Conservation (phyloP, 495 filamentous ascomycete species). For the Tuber umbilicatum region DNA sequence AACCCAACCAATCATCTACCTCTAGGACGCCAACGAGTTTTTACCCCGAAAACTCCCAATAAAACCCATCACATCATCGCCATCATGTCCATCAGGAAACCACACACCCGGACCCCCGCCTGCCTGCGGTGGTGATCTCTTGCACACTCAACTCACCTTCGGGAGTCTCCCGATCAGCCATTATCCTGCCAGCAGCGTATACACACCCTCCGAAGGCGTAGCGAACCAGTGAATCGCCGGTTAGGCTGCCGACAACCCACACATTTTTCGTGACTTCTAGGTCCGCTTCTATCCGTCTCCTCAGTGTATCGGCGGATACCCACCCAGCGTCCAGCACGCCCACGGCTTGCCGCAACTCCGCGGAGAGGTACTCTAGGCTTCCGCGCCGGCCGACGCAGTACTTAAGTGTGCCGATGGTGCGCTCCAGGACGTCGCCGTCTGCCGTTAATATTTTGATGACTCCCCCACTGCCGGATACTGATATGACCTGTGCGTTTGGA, state of each 20-base stretch:
- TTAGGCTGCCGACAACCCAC: conserved; percentile 59
- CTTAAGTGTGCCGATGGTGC: conserved; percentile 49
- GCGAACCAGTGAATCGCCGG: conserved; percentile 59
- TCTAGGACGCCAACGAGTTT: neutral
- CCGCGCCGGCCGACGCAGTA: conserved; percentile 60
- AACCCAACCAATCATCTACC: neutral
- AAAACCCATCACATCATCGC: neutral
- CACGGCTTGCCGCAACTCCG: conserved; percentile 50
- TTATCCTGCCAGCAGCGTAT: conserved; percentile 53
- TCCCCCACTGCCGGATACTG: conserved; percentile 41
- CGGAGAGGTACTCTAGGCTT: conserved; percentile 51
- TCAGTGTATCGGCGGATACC: conserved; percentile 54
- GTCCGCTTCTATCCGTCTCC: conserved; percentile 50
- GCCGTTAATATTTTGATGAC: conserved; percentile 48
- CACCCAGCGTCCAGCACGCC: conserved; percentile 43
- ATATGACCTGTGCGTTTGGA: conserved; percentile 54
- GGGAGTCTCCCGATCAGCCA: neutral
- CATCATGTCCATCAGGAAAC: neutral
- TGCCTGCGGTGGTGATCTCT: neutral
- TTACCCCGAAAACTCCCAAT: neutral
- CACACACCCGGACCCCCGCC: neutral
- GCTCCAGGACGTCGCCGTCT: conserved; percentile 48
- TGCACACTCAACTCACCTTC: neutral
- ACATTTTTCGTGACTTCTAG: conserved; percentile 53
- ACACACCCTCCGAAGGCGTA: conserved; percentile 60